Conservation (phyloP, 805 yeast genomes). For the Ogataea minuta region DNA sequence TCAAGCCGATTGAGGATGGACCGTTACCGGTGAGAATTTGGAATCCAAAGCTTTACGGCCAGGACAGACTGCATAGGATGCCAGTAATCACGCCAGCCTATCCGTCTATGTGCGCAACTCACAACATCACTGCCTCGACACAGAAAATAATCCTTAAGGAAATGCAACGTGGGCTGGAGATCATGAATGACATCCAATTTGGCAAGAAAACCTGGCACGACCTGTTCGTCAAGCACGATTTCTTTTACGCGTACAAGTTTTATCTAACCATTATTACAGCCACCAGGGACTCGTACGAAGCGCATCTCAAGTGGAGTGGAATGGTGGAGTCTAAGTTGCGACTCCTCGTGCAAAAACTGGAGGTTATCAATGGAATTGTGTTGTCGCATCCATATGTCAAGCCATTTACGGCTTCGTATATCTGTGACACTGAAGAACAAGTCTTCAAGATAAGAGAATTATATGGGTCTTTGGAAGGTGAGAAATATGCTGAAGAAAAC, state of each 20-base stretch:
- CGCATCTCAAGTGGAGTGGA: slow-evolving; percentile 89
- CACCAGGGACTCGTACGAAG: slow-evolving; percentile 70
- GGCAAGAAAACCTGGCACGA: slow-evolving; percentile 73
- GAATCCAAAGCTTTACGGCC: slow-evolving; percentile 91
- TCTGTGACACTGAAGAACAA: slow-evolving; percentile 43
- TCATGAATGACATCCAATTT: slow-evolving; percentile 63
- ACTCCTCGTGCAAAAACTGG: slow-evolving; percentile 78
- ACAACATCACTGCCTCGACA: slow-evolving; percentile 87
- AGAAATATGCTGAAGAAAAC: slow-evolving; percentile 38
- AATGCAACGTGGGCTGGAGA: slow-evolving; percentile 68
- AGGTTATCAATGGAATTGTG: slow-evolving; percentile 67
- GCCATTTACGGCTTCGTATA: slow-evolving; percentile 57
- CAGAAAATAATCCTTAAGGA: slow-evolving; percentile 80
- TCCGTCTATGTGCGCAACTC: slow-evolving; percentile 99
- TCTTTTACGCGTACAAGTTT: slow-evolving; percentile 80
- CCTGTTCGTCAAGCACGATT: slow-evolving; percentile 74
- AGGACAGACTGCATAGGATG: slow-evolving; percentile 89
- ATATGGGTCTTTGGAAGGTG: slow-evolving; percentile 62
- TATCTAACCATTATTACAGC: slow-evolving; percentile 80
- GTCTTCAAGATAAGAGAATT: slow-evolving; percentile 27
- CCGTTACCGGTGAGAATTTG: slow-evolving; percentile 94
- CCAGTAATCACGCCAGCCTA: slow-evolving; percentile 98
- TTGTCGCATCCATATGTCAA: slow-evolving; percentile 90
- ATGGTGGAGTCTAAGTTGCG: slow-evolving; percentile 87
- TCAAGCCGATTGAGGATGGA: slow-evolving; percentile 94